Conservation (phyloP, 129 eudicot species). For the Lactuca saligna region DNA sequence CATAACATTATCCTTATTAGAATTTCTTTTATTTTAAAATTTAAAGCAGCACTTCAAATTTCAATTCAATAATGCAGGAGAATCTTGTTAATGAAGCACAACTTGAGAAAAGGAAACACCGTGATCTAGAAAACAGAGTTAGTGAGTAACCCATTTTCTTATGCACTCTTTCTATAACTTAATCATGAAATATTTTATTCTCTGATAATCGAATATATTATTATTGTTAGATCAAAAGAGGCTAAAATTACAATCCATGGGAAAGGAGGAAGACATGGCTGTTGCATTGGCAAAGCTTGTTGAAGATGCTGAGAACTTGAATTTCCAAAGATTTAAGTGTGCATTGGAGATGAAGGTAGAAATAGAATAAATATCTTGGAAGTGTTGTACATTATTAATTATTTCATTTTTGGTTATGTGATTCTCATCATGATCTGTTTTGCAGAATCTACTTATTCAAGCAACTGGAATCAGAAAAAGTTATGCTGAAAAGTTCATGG, state of each 20-base stretch:
- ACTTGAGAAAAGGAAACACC: constrained; percentile 51
- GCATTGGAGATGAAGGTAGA: constrained; percentile 66
- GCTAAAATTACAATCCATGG: constrained; percentile 52
- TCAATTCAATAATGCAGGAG: constrained; percentile 46
- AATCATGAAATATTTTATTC: background rate
- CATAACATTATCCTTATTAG: too few relatives aligned
- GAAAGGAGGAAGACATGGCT: constrained; percentile 60
- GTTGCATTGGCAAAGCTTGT: constrained; percentile 47
- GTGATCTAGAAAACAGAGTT: constrained; percentile 58
- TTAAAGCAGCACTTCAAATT: too few relatives aligned
- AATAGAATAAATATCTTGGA: constrained; percentile 12
- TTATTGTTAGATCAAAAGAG: constrained; percentile 56
- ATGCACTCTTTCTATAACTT: background rate
- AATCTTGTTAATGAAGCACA: constrained; percentile 47
- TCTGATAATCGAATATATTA: constrained; percentile 10
- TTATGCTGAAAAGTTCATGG: constrained; percentile 59
- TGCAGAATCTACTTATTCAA: constrained; percentile 68
- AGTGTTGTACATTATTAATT: constrained; percentile 8
- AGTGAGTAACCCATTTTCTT: constrained; percentile 49
- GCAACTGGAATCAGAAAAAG: constrained; percentile 65
- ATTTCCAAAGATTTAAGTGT: constrained; percentile 60
- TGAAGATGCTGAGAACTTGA: constrained; percentile 52
- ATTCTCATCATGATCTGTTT: background rate
- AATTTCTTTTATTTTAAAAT: too few relatives aligned
- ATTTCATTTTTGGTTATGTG: constrained; percentile 5